A percentile compares a stretch with the other conserved stretches of the same genome.
Conservation (phyloP, 73 alveolate species). For the Paramecium tetraurelia region DNA sequence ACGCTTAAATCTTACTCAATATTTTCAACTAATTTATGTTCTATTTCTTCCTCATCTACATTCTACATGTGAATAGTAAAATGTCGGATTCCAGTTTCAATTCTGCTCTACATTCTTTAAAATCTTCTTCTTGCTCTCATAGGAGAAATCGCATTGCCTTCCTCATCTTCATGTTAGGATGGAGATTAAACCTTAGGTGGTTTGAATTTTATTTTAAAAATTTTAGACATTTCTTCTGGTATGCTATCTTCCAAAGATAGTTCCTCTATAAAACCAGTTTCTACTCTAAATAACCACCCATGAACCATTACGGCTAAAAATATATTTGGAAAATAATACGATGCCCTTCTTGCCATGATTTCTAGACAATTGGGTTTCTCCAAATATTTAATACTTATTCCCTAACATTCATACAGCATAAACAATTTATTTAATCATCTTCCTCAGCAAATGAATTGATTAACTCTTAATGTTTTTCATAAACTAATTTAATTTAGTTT, state of each 20-base stretch:
- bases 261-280: constrained; percentile 41
- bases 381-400: constrained; percentile 56
- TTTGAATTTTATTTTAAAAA: background rate
- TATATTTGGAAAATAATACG: background rate
- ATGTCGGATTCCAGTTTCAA: background rate
- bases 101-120: constrained; percentile 8
- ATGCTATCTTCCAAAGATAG: background rate
- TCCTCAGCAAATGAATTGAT: background rate
- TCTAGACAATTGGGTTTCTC: constrained; percentile 44
- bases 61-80: background rate
- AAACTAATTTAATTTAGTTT: background rate
- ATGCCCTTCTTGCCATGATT: constrained; percentile 58
- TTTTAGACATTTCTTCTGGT: background rate
- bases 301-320: constrained; percentile 43
- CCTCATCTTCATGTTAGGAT: background rate
- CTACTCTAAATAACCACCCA: constrained; percentile 52
- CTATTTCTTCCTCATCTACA: background rate
- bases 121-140: background rate
- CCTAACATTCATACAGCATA: constrained; percentile 44
- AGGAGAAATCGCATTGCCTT: background rate
- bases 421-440: background rate
- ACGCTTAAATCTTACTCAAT: background rate
- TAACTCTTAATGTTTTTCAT: constrained; percentile 44
- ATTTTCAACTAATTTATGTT: background rate
- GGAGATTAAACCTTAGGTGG: background rate